Evolutionary conservation across 2,329 filamentous ascomycete genomes (phyloP).

Genomic region (Corinectria fuckeliana): DNA sequence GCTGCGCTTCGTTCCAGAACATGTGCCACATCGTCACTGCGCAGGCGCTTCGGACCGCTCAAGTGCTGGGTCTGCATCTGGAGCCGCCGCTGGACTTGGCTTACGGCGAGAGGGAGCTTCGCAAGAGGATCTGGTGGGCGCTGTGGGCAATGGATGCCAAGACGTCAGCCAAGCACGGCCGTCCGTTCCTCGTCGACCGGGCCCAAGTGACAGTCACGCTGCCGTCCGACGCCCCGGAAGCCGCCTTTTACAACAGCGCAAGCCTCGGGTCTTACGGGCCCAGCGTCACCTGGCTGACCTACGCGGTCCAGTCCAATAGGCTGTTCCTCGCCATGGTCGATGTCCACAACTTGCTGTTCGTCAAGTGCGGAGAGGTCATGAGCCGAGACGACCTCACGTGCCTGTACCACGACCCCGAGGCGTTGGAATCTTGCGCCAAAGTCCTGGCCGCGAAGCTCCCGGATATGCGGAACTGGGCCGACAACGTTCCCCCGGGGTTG

Average conservation of each 20-base stretch:
- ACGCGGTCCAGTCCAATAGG: constrained; percentile 17
- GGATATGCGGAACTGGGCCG: constrained; percentile 40
- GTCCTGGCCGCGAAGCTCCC: constrained; percentile 31
- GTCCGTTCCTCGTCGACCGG: constrained; percentile 47
- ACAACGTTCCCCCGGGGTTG: constrained; percentile 44
- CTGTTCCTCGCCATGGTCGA: constrained; percentile 26
- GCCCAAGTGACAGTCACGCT: constrained; percentile 44
- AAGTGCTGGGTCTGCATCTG: constrained; percentile 55
- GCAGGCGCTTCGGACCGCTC: constrained; percentile 51
- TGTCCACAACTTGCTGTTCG: constrained; percentile 41
- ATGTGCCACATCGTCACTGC: constrained; percentile 51
- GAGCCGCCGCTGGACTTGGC: constrained; percentile 49
- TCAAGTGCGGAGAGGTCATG: constrained; percentile 25
- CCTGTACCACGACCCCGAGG: constrained; percentile 26
- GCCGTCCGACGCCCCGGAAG: constrained; percentile 36
- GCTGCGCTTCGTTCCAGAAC: constrained; percentile 55
- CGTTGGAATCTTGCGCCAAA: constrained; percentile 26
- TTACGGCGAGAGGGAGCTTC: constrained; percentile 47
- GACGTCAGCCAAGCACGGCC: constrained; percentile 53
- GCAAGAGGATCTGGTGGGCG: constrained; percentile 59
- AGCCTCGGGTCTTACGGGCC: constrained; percentile 20
- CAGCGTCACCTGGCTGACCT: constrained; percentile 34
- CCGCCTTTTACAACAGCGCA: constrained; percentile 20
- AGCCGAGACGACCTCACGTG: constrained; percentile 2
- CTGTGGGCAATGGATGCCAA: constrained; percentile 57